Percentiles rank a stretch among this genome's conserved stretches.
Conservation (phyloP, 495 filamentous ascomycete genomes). For the Schizothecium vesticola region DNA sequence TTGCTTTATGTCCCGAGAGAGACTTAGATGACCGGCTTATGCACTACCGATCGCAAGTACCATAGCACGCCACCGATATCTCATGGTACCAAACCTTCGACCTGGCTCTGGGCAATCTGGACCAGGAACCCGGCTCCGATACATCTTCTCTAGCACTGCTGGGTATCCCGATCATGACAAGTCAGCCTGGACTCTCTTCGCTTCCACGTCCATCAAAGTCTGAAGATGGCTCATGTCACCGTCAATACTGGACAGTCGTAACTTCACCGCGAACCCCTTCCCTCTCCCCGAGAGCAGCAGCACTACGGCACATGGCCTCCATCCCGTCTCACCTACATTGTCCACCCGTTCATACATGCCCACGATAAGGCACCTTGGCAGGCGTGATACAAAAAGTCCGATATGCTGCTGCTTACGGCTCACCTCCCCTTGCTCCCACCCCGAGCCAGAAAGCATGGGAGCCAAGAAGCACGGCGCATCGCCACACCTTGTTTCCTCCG, state of each 20-base stretch:
- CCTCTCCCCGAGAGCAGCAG: not conserved
- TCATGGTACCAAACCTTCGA: not conserved
- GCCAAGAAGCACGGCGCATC: not conserved
- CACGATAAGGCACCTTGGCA: not conserved
- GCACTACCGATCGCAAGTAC: not conserved
- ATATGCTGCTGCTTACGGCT: not conserved
- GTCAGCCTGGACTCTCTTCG: not conserved
- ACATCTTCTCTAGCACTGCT: no score
- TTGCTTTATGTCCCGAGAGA: not conserved
- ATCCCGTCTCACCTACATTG: not conserved
- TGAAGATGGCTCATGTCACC: not conserved
- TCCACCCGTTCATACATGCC: not conserved
- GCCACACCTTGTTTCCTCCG: not conserved
- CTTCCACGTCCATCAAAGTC: not conserved
- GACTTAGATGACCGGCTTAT: not conserved
- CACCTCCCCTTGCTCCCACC: not conserved
- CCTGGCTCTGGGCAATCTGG: not conserved
- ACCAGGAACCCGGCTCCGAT: not conserved
- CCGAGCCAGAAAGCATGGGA: not conserved
- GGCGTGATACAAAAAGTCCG: not conserved
- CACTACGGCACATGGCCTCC: not conserved
- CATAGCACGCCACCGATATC: not conserved
- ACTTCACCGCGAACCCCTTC: not conserved
- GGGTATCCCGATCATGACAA: no score
- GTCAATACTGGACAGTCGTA: not conserved